Conservation (phyloP, 352 stramenopile genomes). For the Phytopythium kandeliae region DNA sequence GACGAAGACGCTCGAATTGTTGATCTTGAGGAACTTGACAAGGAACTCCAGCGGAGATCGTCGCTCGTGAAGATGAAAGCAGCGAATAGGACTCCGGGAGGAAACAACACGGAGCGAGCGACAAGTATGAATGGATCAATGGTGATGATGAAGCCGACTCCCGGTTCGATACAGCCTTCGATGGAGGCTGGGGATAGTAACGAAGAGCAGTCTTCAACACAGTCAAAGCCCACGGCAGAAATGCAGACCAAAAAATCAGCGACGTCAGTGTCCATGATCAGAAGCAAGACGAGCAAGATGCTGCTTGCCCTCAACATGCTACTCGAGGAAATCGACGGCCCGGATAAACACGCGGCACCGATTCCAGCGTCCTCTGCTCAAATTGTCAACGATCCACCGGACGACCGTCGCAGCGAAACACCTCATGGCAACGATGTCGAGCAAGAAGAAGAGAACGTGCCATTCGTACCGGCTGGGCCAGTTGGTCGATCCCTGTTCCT, state of each 20-base stretch:
- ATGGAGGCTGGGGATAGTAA: not conserved
- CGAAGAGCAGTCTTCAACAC: not conserved
- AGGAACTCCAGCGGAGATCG: conserved; percentile 10
- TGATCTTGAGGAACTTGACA: conserved; percentile 14
- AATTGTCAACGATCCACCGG: not conserved
- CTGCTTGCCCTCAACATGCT: conserved; percentile 1
- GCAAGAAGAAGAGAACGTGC: conserved; percentile 4
- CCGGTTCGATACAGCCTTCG: not conserved
- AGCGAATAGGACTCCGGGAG: not conserved
- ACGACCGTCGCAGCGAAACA: conserved; percentile 2
- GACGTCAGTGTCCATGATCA: not conserved
- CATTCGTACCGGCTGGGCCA: not conserved
- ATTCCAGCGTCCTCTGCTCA: not conserved
- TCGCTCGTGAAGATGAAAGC: not conserved
- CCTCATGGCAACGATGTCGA: conserved; percentile 2
- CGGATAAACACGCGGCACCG: not conserved
- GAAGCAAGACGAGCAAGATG: conserved; percentile 6
- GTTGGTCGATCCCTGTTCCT: conserved; percentile 35
- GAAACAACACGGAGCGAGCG: not conserved
- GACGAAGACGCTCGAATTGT: conserved; percentile 10
- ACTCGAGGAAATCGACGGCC: not conserved
- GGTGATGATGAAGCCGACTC: not conserved
- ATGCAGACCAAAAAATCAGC: conserved; percentile 1
- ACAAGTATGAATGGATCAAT: not conserved
- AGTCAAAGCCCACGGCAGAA: not conserved